Evolutionary conservation across 192 early-diverging fungal genomes (phyloP).

Genomic region (Geranomyces michiganensis): DNA sequence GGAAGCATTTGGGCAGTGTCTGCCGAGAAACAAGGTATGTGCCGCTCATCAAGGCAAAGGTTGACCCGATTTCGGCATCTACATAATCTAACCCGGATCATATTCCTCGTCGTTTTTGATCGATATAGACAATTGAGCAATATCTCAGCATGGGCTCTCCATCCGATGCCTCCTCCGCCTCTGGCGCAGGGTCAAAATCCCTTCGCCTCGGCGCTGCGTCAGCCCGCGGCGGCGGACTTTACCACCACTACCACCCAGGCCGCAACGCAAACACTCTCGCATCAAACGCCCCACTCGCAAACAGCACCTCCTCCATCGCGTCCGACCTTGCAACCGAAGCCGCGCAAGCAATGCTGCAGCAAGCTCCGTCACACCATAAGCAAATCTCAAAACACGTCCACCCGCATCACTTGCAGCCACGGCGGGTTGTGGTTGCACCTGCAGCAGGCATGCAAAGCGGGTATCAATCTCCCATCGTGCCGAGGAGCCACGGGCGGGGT

Average conservation of each 20-base stretch:
- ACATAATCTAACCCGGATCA: background rate
- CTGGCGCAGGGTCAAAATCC: no score
- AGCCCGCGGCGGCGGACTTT: background rate
- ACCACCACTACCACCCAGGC: background rate
- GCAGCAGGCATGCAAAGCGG: constrained; percentile 7
- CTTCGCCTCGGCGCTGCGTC: no score
- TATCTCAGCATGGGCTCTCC: constrained; percentile 3
- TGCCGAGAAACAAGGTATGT: constrained; percentile 41
- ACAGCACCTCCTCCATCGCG: constrained; percentile 19
- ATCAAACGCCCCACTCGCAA: constrained; percentile 7
- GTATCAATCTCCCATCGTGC: background rate
- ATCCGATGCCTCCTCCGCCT: no score
- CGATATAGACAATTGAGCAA: constrained; percentile 17
- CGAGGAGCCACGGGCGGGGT: background rate
- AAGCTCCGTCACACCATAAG: constrained; percentile 6
- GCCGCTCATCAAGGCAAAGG: background rate
- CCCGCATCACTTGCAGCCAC: constrained; percentile 3
- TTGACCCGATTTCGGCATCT: background rate
- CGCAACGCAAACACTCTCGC: background rate
- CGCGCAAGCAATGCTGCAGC: constrained; percentile 15
- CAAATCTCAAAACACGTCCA: constrained; percentile 22
- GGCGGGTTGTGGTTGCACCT: constrained; percentile 19
- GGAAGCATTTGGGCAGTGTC: constrained; percentile 65
- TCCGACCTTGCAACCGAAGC: constrained; percentile 26
- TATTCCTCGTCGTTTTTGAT: no score